phyloP scores from a whole-genome alignment of 1,284 basidiomycete species.

The Cutaneotrichosporon arboriforme region DNA sequence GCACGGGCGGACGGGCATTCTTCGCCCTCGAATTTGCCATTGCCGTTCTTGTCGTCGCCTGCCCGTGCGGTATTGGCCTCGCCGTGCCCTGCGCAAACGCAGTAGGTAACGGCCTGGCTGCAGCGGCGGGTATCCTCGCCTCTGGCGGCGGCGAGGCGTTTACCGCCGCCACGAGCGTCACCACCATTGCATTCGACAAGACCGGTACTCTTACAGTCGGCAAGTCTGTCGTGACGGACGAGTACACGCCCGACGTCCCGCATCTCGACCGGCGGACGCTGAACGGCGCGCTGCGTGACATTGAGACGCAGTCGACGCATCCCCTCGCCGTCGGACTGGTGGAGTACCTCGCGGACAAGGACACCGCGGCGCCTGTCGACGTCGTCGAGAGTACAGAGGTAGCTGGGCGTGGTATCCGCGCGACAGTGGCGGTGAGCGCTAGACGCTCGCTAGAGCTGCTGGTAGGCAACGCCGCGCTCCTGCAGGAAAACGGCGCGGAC shows the following conservation, averaged over 20 bases:
- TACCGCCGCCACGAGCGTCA: conserved; percentile 78
- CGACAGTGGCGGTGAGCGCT: conserved; percentile 54
- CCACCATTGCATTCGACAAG: conserved; percentile 87
- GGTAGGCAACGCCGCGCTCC: conserved; percentile 18
- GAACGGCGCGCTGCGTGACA: conserved; percentile 56
- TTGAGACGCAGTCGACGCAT: conserved; percentile 86
- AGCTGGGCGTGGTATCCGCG: conserved; percentile 82
- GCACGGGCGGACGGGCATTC: conserved; percentile 73
- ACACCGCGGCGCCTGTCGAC: conserved; percentile 52
- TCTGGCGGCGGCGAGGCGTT: conserved; percentile 90
- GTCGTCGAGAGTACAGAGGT: conserved; percentile 70
- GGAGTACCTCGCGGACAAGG: conserved; percentile 59
- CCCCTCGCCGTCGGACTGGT: conserved; percentile 91
- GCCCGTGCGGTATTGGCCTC: conserved; percentile 93
- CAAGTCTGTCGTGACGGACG: conserved; percentile 41
- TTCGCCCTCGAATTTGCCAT: conserved; percentile 96
- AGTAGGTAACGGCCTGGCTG: conserved; percentile 97
- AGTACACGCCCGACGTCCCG: conserved; percentile 28
- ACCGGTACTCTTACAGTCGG: conserved; percentile 75
- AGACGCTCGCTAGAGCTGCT: conserved; percentile 54
- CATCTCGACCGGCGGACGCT: conserved; percentile 22
- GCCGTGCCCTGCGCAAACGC: conserved; percentile 98
- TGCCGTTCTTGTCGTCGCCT: conserved; percentile 95
- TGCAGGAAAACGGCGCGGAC: conserved; percentile 24
- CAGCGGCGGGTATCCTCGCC: conserved; percentile 94